Evolutionary conservation across 495 filamentous ascomycete species (phyloP).

Genomic region (Letharia lupina): DNA sequence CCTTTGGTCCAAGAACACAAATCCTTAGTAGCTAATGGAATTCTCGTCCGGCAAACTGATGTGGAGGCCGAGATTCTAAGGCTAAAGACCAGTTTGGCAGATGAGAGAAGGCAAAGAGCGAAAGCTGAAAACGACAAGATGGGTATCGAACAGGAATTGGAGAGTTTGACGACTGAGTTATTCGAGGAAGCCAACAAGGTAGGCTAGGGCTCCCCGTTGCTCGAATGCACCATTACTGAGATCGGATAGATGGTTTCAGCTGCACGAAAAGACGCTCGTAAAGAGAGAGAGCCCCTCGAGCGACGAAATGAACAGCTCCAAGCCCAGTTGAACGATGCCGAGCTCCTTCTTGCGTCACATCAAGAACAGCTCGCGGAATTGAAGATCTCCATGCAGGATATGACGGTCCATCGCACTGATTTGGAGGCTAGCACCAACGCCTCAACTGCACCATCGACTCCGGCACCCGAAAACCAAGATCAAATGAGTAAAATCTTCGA

Average conservation of each 20-base stretch:
- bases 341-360: constrained; percentile 75
- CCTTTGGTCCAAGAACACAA: constrained; percentile 57
- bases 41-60: constrained; percentile 61
- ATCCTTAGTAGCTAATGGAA: constrained; percentile 59
- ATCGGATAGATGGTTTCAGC: constrained; percentile 74
- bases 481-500: constrained; percentile 39
- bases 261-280: constrained; percentile 51
- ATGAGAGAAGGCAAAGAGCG: constrained; percentile 51
- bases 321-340: constrained; percentile 71
- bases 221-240: constrained; percentile 28
- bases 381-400: constrained; percentile 83
- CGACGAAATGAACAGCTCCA: constrained; percentile 73
- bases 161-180: constrained; percentile 76
- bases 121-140: constrained; percentile 63
- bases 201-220: constrained; percentile 18
- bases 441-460: constrained; percentile 63
- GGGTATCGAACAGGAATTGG: constrained; percentile 72
- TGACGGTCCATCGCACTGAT: constrained; percentile 67
- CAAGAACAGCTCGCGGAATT: constrained; percentile 90
- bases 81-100: constrained; percentile 55
- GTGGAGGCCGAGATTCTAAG: constrained; percentile 62
- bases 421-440: constrained; percentile 45
- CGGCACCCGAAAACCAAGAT: constrained; percentile 38
- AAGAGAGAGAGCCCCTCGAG: constrained; percentile 65
- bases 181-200: constrained; percentile 94